Percentiles rank a stretch among this genome's conserved stretches.
Conservation (phyloP, 306 rosid genomes). For the Malus asiatica region DNA sequence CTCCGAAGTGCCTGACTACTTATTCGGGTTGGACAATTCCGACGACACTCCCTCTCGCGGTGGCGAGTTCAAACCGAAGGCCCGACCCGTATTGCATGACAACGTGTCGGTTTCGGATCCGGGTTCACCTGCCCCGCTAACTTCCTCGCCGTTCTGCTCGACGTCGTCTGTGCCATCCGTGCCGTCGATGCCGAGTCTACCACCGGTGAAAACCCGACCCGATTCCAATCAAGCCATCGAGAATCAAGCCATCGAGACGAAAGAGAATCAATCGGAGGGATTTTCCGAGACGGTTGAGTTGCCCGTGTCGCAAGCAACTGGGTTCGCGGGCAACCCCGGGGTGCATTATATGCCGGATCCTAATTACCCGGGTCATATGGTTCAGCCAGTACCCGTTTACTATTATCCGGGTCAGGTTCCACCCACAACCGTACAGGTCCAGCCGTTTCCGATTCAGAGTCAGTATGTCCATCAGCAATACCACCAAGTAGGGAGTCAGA, state of each 20-base stretch:
- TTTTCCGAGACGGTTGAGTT: conserved; percentile 23
- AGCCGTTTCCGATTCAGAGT: conserved; percentile 32
- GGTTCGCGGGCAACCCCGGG: conserved; percentile 22
- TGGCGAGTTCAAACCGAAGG: conserved; percentile 33
- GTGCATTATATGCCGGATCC: conserved; percentile 36
- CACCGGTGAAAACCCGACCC: conserved; percentile 67
- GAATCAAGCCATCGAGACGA: conserved; percentile 23
- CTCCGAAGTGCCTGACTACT: conserved; percentile 87
- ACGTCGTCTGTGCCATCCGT: conserved; percentile 45
- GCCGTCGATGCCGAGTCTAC: conserved; percentile 55
- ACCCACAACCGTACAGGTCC: conserved; percentile 27
- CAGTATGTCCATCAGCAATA: conserved; percentile 49
- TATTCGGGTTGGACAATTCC: conserved; percentile 74
- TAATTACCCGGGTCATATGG: conserved; percentile 33
- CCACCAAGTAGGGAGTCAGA: conserved; percentile 33
- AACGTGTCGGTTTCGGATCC: conserved; percentile 66
- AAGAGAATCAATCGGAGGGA: conserved; percentile 20
- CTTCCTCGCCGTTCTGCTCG: conserved; percentile 50
- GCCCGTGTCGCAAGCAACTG: conserved; percentile 13
- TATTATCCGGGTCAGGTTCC: conserved; percentile 41
- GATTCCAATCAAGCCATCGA: conserved; percentile 29
- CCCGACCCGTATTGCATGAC: conserved; percentile 30
- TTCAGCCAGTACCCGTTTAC: conserved; percentile 38
- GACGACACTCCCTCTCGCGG: conserved; percentile 37
- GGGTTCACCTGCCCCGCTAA: conserved; percentile 65